These are phyloP conservation scores for Phialophora macrospora DNA, from an alignment of 2,329 filamentous ascomycete genomes.

Conservation along the genomic window DNA sequence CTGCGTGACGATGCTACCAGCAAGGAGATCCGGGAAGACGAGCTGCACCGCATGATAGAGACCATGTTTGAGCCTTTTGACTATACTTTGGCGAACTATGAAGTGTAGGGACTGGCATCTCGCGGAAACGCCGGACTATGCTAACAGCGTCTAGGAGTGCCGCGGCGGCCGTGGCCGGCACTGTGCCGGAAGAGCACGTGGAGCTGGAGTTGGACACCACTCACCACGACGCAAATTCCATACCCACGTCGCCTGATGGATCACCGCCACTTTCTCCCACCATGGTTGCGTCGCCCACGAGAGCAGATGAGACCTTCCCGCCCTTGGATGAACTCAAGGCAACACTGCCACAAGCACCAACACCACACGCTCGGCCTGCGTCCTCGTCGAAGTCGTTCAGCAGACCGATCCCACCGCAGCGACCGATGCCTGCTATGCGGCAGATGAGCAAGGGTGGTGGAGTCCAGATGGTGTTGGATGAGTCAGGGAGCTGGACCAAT, in stretches of 20 bases:
- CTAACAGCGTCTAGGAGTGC: conserved; percentile 43
- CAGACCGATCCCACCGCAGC: conserved; percentile 45
- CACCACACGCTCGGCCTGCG: conserved; percentile 21
- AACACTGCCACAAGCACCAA: conserved; percentile 28
- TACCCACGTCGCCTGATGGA: conserved; percentile 36
- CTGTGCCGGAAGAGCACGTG: conserved; percentile 31
- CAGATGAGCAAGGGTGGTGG: conserved; percentile 80
- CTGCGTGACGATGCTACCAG: conserved; percentile 93
- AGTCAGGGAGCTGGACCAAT: conserved; percentile 87
- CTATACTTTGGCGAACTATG: conserved; percentile 82
- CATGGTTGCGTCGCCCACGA: conserved; percentile 16
- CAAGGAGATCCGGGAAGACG: conserved; percentile 92
- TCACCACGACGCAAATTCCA: conserved; percentile 31
- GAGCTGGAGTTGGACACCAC: conserved; percentile 31
- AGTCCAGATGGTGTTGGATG: conserved; percentile 88
- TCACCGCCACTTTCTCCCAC: conserved; percentile 39
- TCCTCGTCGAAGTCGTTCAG: conserved; percentile 46
- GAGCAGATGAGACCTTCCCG: conserved; percentile 25
- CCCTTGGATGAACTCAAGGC: conserved; percentile 28
- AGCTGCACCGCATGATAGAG: conserved; percentile 92
- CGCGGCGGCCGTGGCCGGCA: conserved; percentile 36
- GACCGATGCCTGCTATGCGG: conserved; percentile 60
- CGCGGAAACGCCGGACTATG: conserved; percentile 41
- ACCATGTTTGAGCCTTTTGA: conserved; percentile 93
- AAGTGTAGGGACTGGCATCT: conserved; percentile 60